Evolutionary conservation across 164 flowering plant genomes (phyloP).

Genomic region (Tetrastigma voinierianum): DNA sequence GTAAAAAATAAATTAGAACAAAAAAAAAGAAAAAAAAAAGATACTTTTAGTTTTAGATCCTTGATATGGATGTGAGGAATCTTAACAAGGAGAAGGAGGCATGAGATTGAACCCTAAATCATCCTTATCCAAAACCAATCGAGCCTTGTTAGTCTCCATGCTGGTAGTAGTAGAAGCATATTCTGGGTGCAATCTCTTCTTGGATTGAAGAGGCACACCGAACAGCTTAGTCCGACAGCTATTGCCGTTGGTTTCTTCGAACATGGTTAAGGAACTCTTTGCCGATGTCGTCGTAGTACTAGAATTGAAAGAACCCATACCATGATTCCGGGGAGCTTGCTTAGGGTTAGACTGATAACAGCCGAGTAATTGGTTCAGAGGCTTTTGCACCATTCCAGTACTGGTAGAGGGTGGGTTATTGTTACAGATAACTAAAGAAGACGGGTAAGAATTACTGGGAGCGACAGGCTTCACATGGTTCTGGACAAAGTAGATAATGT

Average conservation of each 20-base stretch:
- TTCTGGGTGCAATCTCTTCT: slow-evolving; percentile 83
- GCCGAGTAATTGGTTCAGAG: slow-evolving; percentile 36
- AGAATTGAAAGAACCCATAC: slow-evolving; percentile 18
- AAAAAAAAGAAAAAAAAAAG: slow-evolving; percentile 2
- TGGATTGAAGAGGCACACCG: slow-evolving; percentile 75
- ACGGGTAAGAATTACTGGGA: slow-evolving; percentile 58
- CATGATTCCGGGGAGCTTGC: slow-evolving; percentile 23
- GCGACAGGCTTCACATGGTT: slow-evolving; percentile 89
- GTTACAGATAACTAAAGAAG: slow-evolving; percentile 37
- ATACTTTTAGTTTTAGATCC: slow-evolving; percentile 1
- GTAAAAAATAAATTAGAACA: slow-evolving; percentile 5
- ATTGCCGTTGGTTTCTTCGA: slow-evolving; percentile 32
- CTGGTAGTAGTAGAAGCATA: slow-evolving; percentile 23
- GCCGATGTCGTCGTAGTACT: slow-evolving; percentile 24
- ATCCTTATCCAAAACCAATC: slow-evolving; percentile 54
- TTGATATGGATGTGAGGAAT: slow-evolving; percentile 4
- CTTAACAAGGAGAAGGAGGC: slow-evolving; percentile 70
- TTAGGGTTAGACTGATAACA: slow-evolving; percentile 30
- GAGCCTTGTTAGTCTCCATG: slow-evolving; percentile 49
- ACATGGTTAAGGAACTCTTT: slow-evolving; percentile 38
- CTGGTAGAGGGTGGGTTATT: slow-evolving; percentile 9
- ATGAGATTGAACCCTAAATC: slow-evolving; percentile 87
- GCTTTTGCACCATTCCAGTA: slow-evolving; percentile 30
- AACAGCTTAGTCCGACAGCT: slow-evolving; percentile 58
- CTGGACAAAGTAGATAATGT: slow-evolving; percentile 90